Conservation (phyloP, 352 stramenopile species). For the Thalassiosira exigua region DNA sequence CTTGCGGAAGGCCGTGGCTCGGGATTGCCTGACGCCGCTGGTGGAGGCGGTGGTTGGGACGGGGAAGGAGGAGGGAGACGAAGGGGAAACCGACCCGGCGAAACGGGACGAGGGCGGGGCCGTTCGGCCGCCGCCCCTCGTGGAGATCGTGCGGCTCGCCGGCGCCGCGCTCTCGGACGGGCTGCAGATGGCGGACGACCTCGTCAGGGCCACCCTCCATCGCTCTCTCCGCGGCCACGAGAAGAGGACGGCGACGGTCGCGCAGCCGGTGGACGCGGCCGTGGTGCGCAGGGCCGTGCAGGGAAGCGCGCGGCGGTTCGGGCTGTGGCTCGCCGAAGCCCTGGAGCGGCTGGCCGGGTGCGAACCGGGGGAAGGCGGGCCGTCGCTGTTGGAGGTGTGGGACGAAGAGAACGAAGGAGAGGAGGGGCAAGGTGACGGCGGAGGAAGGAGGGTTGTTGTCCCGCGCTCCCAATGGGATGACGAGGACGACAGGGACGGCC, state of each 20-base stretch:
- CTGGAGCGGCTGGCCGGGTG: slow-evolving; percentile 75
- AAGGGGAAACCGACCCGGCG: slow-evolving; percentile 15
- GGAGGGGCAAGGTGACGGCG: not conserved
- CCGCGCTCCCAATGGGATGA: slow-evolving; percentile 27
- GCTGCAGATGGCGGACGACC: slow-evolving; percentile 81
- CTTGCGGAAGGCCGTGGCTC: slow-evolving; percentile 60
- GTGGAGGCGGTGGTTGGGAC: slow-evolving; percentile 31
- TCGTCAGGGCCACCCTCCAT: slow-evolving; percentile 66
- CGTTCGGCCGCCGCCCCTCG: slow-evolving; percentile 22
- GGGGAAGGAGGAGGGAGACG: slow-evolving; percentile 15
- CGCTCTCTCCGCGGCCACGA: slow-evolving; percentile 8
- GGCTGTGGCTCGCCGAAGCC: slow-evolving; percentile 68
- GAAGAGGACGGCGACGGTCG: slow-evolving; percentile 6
- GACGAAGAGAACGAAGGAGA: slow-evolving; percentile 8
- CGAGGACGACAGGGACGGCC: slow-evolving; percentile 13
- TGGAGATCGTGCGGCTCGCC: slow-evolving; percentile 70
- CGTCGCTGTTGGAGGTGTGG: slow-evolving; percentile 31
- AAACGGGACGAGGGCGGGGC: slow-evolving; percentile 7
- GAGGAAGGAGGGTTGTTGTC: slow-evolving; percentile 23
- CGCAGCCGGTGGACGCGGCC: slow-evolving; percentile 48
- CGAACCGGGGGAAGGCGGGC: slow-evolving; percentile 52
- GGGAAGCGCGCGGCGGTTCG: slow-evolving; percentile 67
- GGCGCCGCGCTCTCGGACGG: slow-evolving; percentile 75
- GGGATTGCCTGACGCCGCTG: slow-evolving; percentile 75
- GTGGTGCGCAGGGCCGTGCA: slow-evolving; percentile 74